A percentile compares a stretch with the other conserved stretches of the same genome.
These are phyloP conservation scores for Rhodotorula sp. DNA, from an alignment of 1,284 basidiomycete species.

Conservation along the genomic window DNA sequence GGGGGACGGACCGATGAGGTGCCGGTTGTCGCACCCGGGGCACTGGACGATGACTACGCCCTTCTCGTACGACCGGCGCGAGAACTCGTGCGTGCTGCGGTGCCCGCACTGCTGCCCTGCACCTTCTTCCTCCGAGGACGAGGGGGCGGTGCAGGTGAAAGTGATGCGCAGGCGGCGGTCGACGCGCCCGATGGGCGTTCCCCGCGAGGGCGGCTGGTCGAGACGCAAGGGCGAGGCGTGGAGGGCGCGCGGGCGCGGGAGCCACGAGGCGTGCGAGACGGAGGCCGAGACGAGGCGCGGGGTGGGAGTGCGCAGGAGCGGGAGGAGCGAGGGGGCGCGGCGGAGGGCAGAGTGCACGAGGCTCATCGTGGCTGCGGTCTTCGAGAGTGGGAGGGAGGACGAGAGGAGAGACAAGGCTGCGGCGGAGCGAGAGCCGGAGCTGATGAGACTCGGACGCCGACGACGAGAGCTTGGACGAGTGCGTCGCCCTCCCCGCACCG, in stretches of 20 bases:
- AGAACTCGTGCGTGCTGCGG: slow-evolving; percentile 85
- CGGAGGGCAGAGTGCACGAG: neutral
- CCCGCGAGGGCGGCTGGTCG: neutral
- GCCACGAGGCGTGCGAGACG: neutral
- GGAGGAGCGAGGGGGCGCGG: neutral
- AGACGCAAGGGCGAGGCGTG: neutral
- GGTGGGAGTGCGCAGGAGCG: neutral
- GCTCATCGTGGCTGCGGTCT: neutral
- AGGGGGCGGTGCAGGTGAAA: slow-evolving; percentile 76
- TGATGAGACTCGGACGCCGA: too few relatives aligned
- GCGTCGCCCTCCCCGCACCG: too few relatives aligned
- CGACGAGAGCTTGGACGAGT: too few relatives aligned
- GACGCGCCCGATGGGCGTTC: slow-evolving; percentile 42
- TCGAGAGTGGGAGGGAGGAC: too few relatives aligned
- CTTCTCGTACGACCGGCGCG: slow-evolving; percentile 75
- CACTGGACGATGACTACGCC: slow-evolving; percentile 93
- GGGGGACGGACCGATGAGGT: slow-evolving; percentile 47
- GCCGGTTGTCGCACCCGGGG: slow-evolving; percentile 86
- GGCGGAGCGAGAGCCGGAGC: too few relatives aligned
- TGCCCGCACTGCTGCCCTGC: slow-evolving; percentile 61
- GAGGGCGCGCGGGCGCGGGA: neutral
- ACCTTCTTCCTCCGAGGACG: neutral
- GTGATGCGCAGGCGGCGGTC: slow-evolving; percentile 53
- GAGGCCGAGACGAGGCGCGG: neutral
- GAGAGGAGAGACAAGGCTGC: too few relatives aligned